phyloP scores from a whole-genome alignment of 106 monocot species.

The Chionographis japonica region DNA sequence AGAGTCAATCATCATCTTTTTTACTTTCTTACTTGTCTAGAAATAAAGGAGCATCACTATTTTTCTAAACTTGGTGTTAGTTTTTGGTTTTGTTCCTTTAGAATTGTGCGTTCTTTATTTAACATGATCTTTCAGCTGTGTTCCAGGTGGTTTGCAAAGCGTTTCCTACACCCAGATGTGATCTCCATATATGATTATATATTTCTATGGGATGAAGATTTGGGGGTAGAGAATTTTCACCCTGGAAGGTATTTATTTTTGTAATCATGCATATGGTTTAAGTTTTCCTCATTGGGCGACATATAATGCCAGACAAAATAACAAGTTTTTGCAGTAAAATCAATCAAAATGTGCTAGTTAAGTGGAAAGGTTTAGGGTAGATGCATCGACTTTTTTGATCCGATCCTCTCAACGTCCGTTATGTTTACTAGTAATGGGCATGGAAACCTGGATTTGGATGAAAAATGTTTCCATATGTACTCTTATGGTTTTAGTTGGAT shows the following conservation, averaged over 20 bases:
- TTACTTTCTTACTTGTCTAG: too few relatives aligned
- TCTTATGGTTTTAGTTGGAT: too few relatives aligned
- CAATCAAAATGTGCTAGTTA: too few relatives aligned
- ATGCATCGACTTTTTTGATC: too few relatives aligned
- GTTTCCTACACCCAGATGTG: conserved; percentile 76
- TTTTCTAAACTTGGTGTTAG: neutral
- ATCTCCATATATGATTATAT: conserved; percentile 69
- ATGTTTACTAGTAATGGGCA: too few relatives aligned
- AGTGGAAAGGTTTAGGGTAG: too few relatives aligned
- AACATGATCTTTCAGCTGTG: conserved; percentile 2
- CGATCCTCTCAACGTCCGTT: too few relatives aligned
- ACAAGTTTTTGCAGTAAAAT: too few relatives aligned
- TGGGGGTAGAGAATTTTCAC: conserved; percentile 62
- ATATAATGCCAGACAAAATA: too few relatives aligned
- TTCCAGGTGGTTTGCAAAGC: conserved; percentile 84
- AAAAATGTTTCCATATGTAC: too few relatives aligned
- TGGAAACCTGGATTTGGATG: too few relatives aligned
- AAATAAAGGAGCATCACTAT: neutral
- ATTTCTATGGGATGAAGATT: conserved; percentile 87
- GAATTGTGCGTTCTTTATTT: neutral
- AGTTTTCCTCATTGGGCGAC: too few relatives aligned
- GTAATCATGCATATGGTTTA: neutral
- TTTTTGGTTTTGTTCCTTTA: neutral
- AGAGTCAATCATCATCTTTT: neutral
- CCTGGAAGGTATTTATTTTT: conserved; percentile 52